Base-by-base conservation (phyloP, 1,284 basidiomycete species). In the Ceratobasidium sp. region DNA sequence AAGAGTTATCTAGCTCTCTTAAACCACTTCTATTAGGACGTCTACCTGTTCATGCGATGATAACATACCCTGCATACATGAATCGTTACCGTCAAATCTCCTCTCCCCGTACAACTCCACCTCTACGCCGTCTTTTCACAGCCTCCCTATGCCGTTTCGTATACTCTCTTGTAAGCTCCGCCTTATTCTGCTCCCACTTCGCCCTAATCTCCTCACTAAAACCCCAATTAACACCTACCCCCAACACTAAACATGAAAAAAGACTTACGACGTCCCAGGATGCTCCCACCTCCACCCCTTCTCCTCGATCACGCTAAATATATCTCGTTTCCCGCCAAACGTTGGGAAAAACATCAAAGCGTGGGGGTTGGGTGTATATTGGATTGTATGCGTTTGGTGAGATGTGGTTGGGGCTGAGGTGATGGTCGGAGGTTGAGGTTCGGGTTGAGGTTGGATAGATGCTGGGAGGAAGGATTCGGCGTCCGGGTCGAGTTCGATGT, bases 241-340 rank as follows among this genome's bases (percentile, higher is more conserved):
- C 28, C n/a, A 61, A 38, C 7, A 48, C 3, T 2, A 10, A 44
- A 28, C n/a, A 23, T 15, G 15, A 38, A 46, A 48, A 62, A 33
- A 40, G 48, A 66, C 46, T n/a, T 23, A 80, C 79, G 57, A 44
- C 74, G 79, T 81, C 77, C 80, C 80, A 80, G 80, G 81, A 80
- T 52, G 78, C 76, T 46, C 69, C 78, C 28, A 73, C 38, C 48
- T 57, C 54, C 66, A 73, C 10, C 70, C 79, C 33, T 73, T 79
- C 33, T 78, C 78, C 7, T 23, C 26, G 48, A 77, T 80, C n/a
- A 80, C 52, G 38, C 67, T 74, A 26, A 80, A 69, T 15, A 80
- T 56, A 28, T 78, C 70, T 38, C 46, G n/a, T 56, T 79, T 73
- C 78, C 77, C 33, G 68, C 73, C 40, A 12, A 17, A 48, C 46